These are phyloP conservation scores for Inonotus hispidus DNA, from an alignment of 1,284 basidiomycete species.

Conservation along the genomic window DNA sequence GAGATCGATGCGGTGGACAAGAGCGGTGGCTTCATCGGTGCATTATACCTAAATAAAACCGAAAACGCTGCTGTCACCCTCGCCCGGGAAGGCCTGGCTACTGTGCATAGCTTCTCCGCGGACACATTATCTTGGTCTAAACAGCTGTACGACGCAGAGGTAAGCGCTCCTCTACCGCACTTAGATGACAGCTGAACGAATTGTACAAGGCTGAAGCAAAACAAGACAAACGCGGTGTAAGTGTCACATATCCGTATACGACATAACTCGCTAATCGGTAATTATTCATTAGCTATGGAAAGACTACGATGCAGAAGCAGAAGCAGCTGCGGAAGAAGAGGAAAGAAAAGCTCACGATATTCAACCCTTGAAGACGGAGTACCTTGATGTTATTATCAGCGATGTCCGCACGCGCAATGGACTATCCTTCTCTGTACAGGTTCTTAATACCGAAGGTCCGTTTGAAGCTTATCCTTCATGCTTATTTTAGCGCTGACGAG, in stretches of 20 bases:
- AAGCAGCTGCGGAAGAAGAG: constrained; percentile 43
- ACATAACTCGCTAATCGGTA: background rate
- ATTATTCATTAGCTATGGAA: constrained; percentile 69
- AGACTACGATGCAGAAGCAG: constrained; percentile 68
- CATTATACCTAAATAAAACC: constrained; percentile 74
- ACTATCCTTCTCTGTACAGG: constrained; percentile 88
- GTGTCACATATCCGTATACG: background rate
- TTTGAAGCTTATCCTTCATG: constrained; percentile 1
- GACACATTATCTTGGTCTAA: constrained; percentile 74
- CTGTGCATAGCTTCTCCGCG: constrained; percentile 85
- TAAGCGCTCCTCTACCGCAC: constrained; percentile 24
- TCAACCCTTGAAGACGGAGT: constrained; percentile 70
- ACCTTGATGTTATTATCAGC: constrained; percentile 88
- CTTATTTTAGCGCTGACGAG: constrained; percentile 6
- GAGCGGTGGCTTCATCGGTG: constrained; percentile 93
- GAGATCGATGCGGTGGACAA: constrained; percentile 89
- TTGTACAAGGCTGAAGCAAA: constrained; percentile 68
- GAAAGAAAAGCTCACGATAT: constrained; percentile 38
- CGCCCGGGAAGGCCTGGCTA: constrained; percentile 81
- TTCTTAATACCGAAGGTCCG: constrained; percentile 82
- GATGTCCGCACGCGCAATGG: constrained; percentile 75
- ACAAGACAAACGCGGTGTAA: constrained; percentile 67
- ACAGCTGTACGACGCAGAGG: constrained; percentile 84
- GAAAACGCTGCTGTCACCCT: constrained; percentile 84
- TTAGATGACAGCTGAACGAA: background rate